A percentile compares a stretch with the other conserved stretches of the same genome.
Conservation (phyloP, 805 yeast species). For the Naumovozyma dairenensis region DNA sequence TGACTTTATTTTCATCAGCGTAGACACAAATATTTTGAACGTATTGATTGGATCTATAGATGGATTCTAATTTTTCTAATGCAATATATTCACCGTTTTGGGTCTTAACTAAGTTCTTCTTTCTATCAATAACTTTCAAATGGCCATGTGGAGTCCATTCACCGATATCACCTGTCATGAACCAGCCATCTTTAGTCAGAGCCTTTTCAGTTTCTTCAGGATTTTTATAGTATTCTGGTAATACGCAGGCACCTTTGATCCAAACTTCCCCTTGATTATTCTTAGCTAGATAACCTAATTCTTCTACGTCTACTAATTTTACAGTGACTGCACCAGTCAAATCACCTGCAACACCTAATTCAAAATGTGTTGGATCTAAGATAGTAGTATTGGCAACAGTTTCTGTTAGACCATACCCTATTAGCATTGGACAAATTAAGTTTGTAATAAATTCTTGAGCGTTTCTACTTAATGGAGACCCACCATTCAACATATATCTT, state of each 20-base stretch:
- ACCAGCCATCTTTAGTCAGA: slow-evolving; percentile 83
- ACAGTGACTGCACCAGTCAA: slow-evolving; percentile 74
- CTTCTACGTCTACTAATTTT: slow-evolving; percentile 84
- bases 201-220: slow-evolving; percentile 70
- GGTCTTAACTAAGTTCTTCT: slow-evolving; percentile 92
- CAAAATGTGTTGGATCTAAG: slow-evolving; percentile 53
- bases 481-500: slow-evolving; percentile 72
- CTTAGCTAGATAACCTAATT: slow-evolving; percentile 83
- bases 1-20: slow-evolving; percentile 79
- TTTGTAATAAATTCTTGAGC: slow-evolving; percentile 76
- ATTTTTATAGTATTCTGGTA: slow-evolving; percentile 73
- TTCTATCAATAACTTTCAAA: slow-evolving; percentile 80
- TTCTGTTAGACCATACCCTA: slow-evolving; percentile 96
- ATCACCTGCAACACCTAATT: slow-evolving; percentile 72
- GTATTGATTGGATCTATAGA: slow-evolving; percentile 72
- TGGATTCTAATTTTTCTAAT: slow-evolving; percentile 83
- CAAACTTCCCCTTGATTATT: slow-evolving; percentile 89
- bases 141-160: slow-evolving; percentile 81
- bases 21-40: slow-evolving; percentile 84
- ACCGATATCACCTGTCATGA: slow-evolving; percentile 93
- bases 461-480: slow-evolving; percentile 77
- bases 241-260: slow-evolving; percentile 64
- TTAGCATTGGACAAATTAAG: slow-evolving; percentile 74
- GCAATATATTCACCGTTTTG: slow-evolving; percentile 97
- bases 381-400: slow-evolving; percentile 83